Evolutionary conservation across 1,284 basidiomycete genomes (phyloP), one percentile per base, ranked within the genome.

Genomic region (Sporisorium exsertum): DNA sequence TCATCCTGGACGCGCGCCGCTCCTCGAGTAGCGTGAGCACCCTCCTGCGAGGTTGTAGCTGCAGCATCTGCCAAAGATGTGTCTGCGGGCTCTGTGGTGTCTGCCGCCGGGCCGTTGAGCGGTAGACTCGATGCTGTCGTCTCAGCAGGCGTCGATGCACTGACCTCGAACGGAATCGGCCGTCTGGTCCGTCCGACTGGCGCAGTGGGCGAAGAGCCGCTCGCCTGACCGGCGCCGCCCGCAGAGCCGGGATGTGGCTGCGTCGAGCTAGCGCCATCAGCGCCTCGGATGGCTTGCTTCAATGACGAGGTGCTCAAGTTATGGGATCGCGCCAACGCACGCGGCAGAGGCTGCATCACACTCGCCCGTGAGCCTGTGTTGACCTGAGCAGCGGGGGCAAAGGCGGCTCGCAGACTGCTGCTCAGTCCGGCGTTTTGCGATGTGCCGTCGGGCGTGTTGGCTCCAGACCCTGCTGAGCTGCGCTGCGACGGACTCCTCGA

Each of bases 281-380:
- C 16, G 10, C 64, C 60, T 42, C 57, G 57, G 32, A 67, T 64
- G n/a, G 61, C 60, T 18, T 59, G 64, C 18, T 68, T 59, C 22
- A 76, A 59, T 42, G 73, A 76, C 18, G 73, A 68, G 61, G 47
- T 71, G 62, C 73, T 76, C n/a, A 64, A 62, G 45, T 52, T 64
- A 32, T 55, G 60, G 27, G 68, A 68, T 32, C 58, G 60, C 5
- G 55, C 46, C 58, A 68, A 24, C 1, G 64, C 57, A n/a, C 73
- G 61, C 1, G 68, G 73, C 10, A 51, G 12, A 2, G 73, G 73
- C 58, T 76, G 73, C 68, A 76, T 64, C 35, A 72, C 68, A 47
- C 73, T 76, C 15, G 43, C n/a, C 20, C 62, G 59, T 18, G 73
- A 71, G 26, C 64, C 64, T 3, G 64, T 29, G 24, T 32, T 49